Evolutionary conservation across 1,284 basidiomycete species (phyloP), one percentile per base, ranked within the genome.

Genomic region (Pholiota adiposa): DNA sequence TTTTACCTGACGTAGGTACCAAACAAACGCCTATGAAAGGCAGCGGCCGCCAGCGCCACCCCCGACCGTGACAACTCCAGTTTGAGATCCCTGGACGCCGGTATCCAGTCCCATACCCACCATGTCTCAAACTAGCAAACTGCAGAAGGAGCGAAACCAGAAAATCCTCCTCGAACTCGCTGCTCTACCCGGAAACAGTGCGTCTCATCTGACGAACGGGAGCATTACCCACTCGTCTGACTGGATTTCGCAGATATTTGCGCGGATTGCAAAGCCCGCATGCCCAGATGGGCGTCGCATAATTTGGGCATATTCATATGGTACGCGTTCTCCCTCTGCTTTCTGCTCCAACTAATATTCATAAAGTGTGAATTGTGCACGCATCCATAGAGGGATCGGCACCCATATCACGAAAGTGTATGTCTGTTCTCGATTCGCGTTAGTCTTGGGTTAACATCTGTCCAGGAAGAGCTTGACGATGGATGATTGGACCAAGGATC

Each of bases 371-470:
- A 84, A 83, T 66, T 96, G 93, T 71, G 93, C 93, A 29, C 90
- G 90, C 64, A 87, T 94, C 51, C 93, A 96, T 74, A 83, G 93
- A 59, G 94, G 94, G 79, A 90, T 96, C 64, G 93, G 93, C 14
- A 93, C 92, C 7, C 92, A 94, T 71, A 78, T 94, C 63, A 85
- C 88, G 3, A 93, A 93, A 84, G 89, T 94, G 91, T 93, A 66
- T 56, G 73, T 67, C 21, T 43, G 33, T 49, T 12, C 16, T 23
- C 40, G 5, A 36, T 21, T n/a, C 23, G 49, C 64, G 48, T 55
- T 52, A 51, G 43, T 29, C 27, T 21, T 33, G 16, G 33, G n/a
- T 19, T 58, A 19, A 57, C 31, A 38, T 25, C 19, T 44, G 12
- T 43, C 65, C 63, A 93, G 93, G 64, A 94, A 94, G 80, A 94